phyloP scores from a whole-genome alignment of 768 basidiomycete species.

The Tubosaeta sp. region DNA sequence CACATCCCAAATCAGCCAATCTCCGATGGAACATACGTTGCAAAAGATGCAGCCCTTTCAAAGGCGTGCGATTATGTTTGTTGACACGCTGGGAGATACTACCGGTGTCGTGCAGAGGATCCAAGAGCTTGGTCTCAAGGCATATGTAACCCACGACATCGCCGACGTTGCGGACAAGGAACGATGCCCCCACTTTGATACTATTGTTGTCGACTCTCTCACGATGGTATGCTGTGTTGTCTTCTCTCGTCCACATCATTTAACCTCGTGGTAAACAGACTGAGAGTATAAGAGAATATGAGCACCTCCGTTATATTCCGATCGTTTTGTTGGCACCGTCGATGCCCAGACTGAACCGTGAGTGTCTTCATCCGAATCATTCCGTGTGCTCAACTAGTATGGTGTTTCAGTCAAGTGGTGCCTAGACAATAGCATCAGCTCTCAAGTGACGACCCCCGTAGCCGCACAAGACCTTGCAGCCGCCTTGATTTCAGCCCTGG shows the following conservation, averaged over 20 bases:
- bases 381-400: slow-evolving; percentile 2
- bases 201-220: slow-evolving; percentile 91
- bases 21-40: slow-evolving; percentile 67
- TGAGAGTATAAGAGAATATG: slow-evolving; percentile 84
- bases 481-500: slow-evolving; percentile 90
- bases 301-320: slow-evolving; percentile 94
- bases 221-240: slow-evolving; percentile 56
- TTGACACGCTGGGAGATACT: slow-evolving; percentile 77
- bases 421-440: slow-evolving; percentile 91
- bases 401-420: slow-evolving; percentile 81
- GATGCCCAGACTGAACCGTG: slow-evolving; percentile 71
- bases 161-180: slow-evolving; percentile 79
- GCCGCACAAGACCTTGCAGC: slow-evolving; percentile 85
- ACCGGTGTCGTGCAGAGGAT: slow-evolving; percentile 76
- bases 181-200: slow-evolving; percentile 84
- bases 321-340: slow-evolving; percentile 85
- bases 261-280: slow-evolving; percentile 49
- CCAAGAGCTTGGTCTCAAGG: slow-evolving; percentile 71
- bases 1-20: slow-evolving; percentile 75
- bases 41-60: slow-evolving; percentile 83
- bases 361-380: slow-evolving; percentile 26
- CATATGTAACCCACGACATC: slow-evolving; percentile 74
- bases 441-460: slow-evolving; percentile 90
- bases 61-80: slow-evolving; percentile 85
- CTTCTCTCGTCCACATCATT: neutral